Conservation (phyloP, 495 filamentous ascomycete species). For the Aspergillus affinis region DNA sequence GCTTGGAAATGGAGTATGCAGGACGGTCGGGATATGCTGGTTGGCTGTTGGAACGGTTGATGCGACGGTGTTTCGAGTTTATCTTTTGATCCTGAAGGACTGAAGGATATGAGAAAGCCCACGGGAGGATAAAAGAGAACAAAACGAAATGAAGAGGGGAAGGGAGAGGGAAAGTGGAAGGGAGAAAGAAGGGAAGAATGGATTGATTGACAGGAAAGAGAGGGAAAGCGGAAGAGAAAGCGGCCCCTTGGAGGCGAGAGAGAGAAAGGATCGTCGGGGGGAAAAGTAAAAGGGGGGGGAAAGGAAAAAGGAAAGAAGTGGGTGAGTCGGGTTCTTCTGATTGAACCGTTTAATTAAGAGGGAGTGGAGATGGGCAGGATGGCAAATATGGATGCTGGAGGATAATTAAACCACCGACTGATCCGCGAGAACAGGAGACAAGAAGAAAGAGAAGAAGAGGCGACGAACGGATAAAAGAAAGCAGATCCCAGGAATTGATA, state of each 20-base stretch:
- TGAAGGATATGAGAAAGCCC: constrained; percentile 1
- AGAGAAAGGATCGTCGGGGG: constrained; percentile 5
- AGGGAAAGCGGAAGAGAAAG: constrained; percentile 12
- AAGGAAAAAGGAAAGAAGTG: constrained; percentile 1
- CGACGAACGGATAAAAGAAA: constrained; percentile 3
- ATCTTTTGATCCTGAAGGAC: constrained; percentile 5
- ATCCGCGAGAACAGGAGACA: no score
- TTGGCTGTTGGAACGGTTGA: constrained; percentile 5
- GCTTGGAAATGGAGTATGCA: constrained; percentile 5
- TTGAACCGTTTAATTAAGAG: no score
- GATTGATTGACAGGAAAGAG: background rate
- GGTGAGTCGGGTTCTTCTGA: no score
- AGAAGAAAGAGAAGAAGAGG: no score
- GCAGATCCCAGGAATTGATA: constrained; percentile 1
- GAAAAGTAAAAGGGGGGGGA: background rate
- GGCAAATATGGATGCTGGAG: no score
- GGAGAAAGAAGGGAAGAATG: constrained; percentile 5
- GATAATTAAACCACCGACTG: no score
- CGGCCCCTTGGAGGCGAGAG: constrained; percentile 6
- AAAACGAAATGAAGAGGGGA: constrained; percentile 1
- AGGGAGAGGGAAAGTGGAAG: constrained; percentile 8
- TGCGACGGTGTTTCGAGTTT: background rate
- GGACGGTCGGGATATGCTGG: background rate
- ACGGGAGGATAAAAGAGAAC: background rate
- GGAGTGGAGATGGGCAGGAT: no score